Base-by-base conservation (phyloP, 1,284 basidiomycete genomes). In the Trametes sp. region DNA sequence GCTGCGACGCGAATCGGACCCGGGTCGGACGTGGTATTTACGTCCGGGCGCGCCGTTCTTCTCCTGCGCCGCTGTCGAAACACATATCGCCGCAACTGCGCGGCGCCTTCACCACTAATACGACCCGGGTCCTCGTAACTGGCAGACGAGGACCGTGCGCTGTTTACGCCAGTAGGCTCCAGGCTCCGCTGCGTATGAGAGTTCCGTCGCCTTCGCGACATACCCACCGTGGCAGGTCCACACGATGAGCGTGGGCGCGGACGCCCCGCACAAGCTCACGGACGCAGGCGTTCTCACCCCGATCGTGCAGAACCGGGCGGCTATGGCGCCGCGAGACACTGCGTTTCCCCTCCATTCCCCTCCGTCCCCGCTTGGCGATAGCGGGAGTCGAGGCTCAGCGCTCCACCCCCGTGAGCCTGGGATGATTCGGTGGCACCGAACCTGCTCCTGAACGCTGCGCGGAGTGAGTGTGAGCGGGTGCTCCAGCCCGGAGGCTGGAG, bases 131-230 rank as follows among this genome's bases (percentile, higher is more conserved):
- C n/a, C 14, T 19, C 16, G 52, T 21, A 21, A 23, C 38, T 21
- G 16, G 52, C 6, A 16, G 4, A 21, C 42, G 19, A 26, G 26
- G 29, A 36, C 29, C 53, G 41, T 54, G 53, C 41, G 53, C 53
- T 28, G n/a, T 54, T 54, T 54, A 57, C 46, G 55, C 55, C 31
- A 57, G 46, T 50, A 11, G 36, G 5, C 42, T 24, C 33, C 49
- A 14, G 26, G 19, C 9, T 14, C 44, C 11, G 31, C 41, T 50
- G 55, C 36, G 48, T 41, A 57, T 57, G 55, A 57, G 55, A 41
- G 55, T 57, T 57, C 55, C 26, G 55, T 57, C 48, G 55, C 46
- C 55, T 14, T 57, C 48, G 55, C 55, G 5, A 57, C 55, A 8
- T 23, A 45, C 53, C 42, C 53, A 45, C 53, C 41, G 38, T 44